Base-by-base conservation (phyloP, 768 basidiomycete species). In the Naganishia antarctica region DNA sequence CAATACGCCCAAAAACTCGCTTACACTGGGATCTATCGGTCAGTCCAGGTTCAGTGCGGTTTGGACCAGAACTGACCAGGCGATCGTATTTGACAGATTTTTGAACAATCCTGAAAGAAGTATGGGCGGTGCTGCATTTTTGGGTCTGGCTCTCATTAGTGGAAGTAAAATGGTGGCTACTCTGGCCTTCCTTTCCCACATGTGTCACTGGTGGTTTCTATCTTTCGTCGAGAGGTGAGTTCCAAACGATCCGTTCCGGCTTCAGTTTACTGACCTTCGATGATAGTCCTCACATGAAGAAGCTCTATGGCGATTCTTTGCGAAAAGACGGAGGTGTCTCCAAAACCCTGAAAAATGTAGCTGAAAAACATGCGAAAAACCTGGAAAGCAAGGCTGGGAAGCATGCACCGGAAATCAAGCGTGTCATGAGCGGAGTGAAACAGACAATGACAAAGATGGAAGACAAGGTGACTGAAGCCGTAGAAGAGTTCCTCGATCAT, bases 141-240 rank as follows among this genome's bases (percentile, higher is more conserved):
- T 98, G 69, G 96, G 96, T 16, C 80, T 98, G 13, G 87, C 89
- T 4, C 81, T 97, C 60, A 88, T 99, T 74, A 92, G 90, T 68
- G 89, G 88, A 15, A 92, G 87, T 76, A 93, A 91, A 74, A 84
- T 92, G n/a, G 91, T 96, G 1, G 85, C 92, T 47, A 76, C 84
- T 4, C 82, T 96, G 6, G 92, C 93, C 11, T 82, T 96, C 48
- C 79, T 93, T 64, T 86, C 89, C 41, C 87, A 92, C 68, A 79
- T 97, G 13, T 86, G 87, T 12, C 91, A 94, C 73, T 91, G 89
- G 88, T 96, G 93, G 92, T 99, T 98, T 84, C 82, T 99, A 50
- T 85, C 84, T 69, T 83, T 79, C 60, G 92, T 98, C 25, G 96
- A 98, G 74, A 88, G 89, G 94, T 97, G 66, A 65, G 89, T 81